Evolutionary conservation across 176 grass and related monocot species (phyloP), one percentile per base, ranked within the genome.

Genomic region (Rhynchospora tenuis): DNA sequence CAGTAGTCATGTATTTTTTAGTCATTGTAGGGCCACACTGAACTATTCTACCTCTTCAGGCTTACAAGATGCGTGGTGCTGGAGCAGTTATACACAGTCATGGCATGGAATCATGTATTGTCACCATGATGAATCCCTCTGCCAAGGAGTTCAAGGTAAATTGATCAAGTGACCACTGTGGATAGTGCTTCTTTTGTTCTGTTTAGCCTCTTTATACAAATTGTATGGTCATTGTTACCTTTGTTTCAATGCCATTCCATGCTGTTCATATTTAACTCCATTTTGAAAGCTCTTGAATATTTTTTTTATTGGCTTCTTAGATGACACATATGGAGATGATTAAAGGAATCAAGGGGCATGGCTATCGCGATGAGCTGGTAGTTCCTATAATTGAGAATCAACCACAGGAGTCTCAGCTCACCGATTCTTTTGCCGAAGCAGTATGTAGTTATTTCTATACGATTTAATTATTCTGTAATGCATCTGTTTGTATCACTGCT

Each of bases 311-410:
- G 71, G 64, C 73, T 16, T 85, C 92, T 85, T 60, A 98, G 92
- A 90, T 95, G 64, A 93, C 88, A 58, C 95, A 98, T 80, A 95
- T 98, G 92, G 95, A 98, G 90, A 98, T 98, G 95, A 98, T 98
- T 88, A 95, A 98, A 95, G 95, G 92, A 90, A 98, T 98, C 69
- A 92, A 98, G 85, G 95, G 92, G 44, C 92, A 98, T 80, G 95
- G 91, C 60, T 98, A 95, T 64, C 90, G 26, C 31, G 95, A 98
- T 80, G 95, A 95, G 82, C 87, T 98, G 84, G 82, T 98, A 67
- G 69, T 98, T 93, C 95, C 95, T 71, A 98, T 98, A 87, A 88
- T 98, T 57, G 95, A 98, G 83, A 98, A 98, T 64, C 94, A 92
- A 77, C 90, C 92, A 56, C 90, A 91, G 59, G 95, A 98, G 80